phyloP scores from a whole-genome alignment of 164 flowering plant species.

The Sedum album region DNA sequence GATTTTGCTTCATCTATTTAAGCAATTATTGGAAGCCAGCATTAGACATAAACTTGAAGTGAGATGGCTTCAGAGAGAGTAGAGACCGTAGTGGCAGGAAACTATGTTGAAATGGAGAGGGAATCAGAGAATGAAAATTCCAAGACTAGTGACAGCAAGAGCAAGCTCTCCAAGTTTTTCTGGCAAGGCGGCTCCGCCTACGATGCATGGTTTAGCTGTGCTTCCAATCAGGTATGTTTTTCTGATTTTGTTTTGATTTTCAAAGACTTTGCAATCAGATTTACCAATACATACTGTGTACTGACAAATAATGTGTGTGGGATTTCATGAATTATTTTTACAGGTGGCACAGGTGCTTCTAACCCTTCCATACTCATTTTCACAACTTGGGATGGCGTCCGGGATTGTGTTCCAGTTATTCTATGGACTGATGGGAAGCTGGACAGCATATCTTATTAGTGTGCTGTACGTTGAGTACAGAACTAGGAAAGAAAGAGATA shows the following conservation, averaged over 20 bases:
- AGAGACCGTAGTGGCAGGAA: slow-evolving; percentile 60
- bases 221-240: slow-evolving; percentile 50
- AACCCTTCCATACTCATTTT: slow-evolving; percentile 63
- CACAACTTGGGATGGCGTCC: slow-evolving; percentile 65
- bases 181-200: slow-evolving; percentile 76
- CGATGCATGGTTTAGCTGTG: slow-evolving; percentile 76
- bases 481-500: slow-evolving; percentile 66
- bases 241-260: neutral
- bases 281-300: neutral
- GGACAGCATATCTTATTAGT: slow-evolving; percentile 74
- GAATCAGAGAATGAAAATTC: slow-evolving; percentile 21
- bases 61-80: slow-evolving; percentile 66
- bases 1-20: slow-evolving; percentile 8
- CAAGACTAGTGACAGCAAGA: slow-evolving; percentile 18
- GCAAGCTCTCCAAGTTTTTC: slow-evolving; percentile 39
- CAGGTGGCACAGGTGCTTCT: slow-evolving; percentile 71
- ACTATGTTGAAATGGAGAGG: slow-evolving; percentile 61
- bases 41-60: neutral
- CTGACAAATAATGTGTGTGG: neutral
- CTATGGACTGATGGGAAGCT: slow-evolving; percentile 68
- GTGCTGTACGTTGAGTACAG: slow-evolving; percentile 65
- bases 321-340: neutral
- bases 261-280: neutral
- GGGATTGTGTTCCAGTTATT: slow-evolving; percentile 62
- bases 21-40: slow-evolving; percentile 4